A percentile compares a stretch with the other conserved stretches of the same genome.
Conservation (phyloP, 2,329 filamentous ascomycete species). For the Biscogniauxia sp. region DNA sequence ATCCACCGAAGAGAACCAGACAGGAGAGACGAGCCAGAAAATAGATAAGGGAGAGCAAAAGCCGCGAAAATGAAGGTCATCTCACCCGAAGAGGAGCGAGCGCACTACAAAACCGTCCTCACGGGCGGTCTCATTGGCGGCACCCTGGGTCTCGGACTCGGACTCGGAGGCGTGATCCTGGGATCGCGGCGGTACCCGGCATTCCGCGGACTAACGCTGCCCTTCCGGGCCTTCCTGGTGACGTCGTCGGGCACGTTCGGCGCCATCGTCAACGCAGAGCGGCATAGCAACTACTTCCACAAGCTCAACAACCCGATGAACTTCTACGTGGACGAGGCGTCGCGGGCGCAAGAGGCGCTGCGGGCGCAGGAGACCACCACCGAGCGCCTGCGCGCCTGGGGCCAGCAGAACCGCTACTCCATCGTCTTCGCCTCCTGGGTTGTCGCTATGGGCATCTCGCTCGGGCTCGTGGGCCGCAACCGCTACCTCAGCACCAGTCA, state of each 20-base stretch:
- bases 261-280: slow-evolving; percentile 86
- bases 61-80: slow-evolving; percentile 80
- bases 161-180: slow-evolving; percentile 63
- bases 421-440: slow-evolving; percentile 84
- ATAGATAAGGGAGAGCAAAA: slow-evolving; percentile 4
- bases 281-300: slow-evolving; percentile 64
- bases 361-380: slow-evolving; percentile 54
- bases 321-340: slow-evolving; percentile 63
- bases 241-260: slow-evolving; percentile 79
- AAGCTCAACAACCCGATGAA: slow-evolving; percentile 64
- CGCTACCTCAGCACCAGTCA: slow-evolving; percentile 71
- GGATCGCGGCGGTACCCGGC: slow-evolving; percentile 71
- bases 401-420: slow-evolving; percentile 76
- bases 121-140: slow-evolving; percentile 77
- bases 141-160: slow-evolving; percentile 62
- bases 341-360: slow-evolving; percentile 53
- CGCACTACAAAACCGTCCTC: slow-evolving; percentile 79
- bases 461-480: slow-evolving; percentile 75
- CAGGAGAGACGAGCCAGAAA: neutral
- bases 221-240: slow-evolving; percentile 87
- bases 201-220: slow-evolving; percentile 79
- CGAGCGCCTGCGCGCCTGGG: slow-evolving; percentile 69
- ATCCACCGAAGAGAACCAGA: too few relatives aligned
- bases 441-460: slow-evolving; percentile 71
- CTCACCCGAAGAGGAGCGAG: slow-evolving; percentile 86